Percentiles rank a stretch among this genome's conserved stretches.
Evolutionary conservation across 306 rosid species (phyloP).

Genomic region (Quercus parvula): DNA sequence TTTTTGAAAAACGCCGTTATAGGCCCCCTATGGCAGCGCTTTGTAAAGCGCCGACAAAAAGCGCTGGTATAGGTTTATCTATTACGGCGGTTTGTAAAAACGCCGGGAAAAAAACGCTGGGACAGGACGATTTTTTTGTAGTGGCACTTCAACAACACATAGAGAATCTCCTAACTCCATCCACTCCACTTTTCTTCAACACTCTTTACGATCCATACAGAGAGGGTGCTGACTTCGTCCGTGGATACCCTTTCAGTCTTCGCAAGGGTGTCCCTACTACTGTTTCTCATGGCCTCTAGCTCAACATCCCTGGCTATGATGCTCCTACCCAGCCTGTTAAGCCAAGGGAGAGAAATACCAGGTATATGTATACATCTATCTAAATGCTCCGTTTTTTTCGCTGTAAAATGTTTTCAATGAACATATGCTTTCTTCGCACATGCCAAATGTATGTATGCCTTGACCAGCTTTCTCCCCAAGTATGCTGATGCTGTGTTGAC

Average conservation of each 20-base stretch:
- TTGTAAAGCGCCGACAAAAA: too few relatives aligned
- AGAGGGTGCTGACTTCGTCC: slow-evolving; percentile 83
- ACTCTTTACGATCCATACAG: slow-evolving; percentile 86
- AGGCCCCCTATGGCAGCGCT: too few relatives aligned
- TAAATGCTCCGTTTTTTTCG: too few relatives aligned
- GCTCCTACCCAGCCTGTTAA: slow-evolving; percentile 93
- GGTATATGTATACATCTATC: slow-evolving; percentile 25
- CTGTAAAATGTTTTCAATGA: background rate
- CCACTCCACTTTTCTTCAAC: slow-evolving; percentile 82
- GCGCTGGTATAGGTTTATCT: too few relatives aligned
- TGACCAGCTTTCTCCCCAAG: slow-evolving; percentile 31
- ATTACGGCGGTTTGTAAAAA: too few relatives aligned
- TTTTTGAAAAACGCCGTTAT: too few relatives aligned
- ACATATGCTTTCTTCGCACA: background rate
- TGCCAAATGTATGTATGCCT: background rate
- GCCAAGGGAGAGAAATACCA: slow-evolving; percentile 78
- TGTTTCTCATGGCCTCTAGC: slow-evolving; percentile 90
- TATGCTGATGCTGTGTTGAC: slow-evolving; percentile 84
- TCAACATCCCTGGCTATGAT: slow-evolving; percentile 85
- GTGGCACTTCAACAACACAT: slow-evolving; percentile 90
- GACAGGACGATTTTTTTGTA: too few relatives aligned
- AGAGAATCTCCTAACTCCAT: slow-evolving; percentile 62
- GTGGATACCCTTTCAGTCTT: slow-evolving; percentile 89
- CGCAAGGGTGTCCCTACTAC: slow-evolving; percentile 74
- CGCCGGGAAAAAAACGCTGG: too few relatives aligned